Evolutionary conservation across 2,329 filamentous ascomycete genomes (phyloP), one percentile per base, ranked within the genome.

Genomic region (Aspergillus quadricinctus): DNA sequence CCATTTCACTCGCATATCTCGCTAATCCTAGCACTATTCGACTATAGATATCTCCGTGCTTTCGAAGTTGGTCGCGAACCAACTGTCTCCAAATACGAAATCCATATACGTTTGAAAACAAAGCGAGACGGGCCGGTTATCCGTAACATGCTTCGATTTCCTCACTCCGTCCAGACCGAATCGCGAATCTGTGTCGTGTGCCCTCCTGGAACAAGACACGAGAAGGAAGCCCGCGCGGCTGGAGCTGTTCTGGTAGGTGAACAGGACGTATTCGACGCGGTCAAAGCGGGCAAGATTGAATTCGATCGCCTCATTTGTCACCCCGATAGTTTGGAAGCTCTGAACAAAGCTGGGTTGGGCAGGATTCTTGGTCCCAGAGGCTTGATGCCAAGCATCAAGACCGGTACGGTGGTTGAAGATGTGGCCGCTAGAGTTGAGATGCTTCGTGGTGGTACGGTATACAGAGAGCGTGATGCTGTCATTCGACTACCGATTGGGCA

Each of bases 231-330:
- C 3, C 82, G 82, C 35, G 81, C 84, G 9, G 88, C 89, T 0
- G 95, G 94, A 53, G 95, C 94, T 17, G 82, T 87, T 1, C 80
- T 93, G 3, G 90, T 92, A 1, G 94, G 94, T 60, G 89, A 97
- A 70, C 88, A 96, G 43, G 84, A 87, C 2, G 80, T 99, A 4
- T 96, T 99, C 71, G 85, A 91, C 53, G 81, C 85, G 52, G 87
- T 99, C 62, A 83, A 86, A 70, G 79, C 83, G 50, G 92, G 89
- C 45, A 83, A 86, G 41, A 88, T 97, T 61, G 84, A 90, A 27
- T 99, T 97, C 72, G 94, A 97, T 72, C 83, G 90, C 54, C 88
- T 92, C 60, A 85, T 99, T 65, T 96, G 91, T 76, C 92, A 97
- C 74, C 81, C 82, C 51, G 85, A 90, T 65, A 92, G 87, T 64